These are phyloP conservation scores for Lithocarpus polystachyus DNA, from an alignment of 306 rosid genomes.

Conservation along the genomic window DNA sequence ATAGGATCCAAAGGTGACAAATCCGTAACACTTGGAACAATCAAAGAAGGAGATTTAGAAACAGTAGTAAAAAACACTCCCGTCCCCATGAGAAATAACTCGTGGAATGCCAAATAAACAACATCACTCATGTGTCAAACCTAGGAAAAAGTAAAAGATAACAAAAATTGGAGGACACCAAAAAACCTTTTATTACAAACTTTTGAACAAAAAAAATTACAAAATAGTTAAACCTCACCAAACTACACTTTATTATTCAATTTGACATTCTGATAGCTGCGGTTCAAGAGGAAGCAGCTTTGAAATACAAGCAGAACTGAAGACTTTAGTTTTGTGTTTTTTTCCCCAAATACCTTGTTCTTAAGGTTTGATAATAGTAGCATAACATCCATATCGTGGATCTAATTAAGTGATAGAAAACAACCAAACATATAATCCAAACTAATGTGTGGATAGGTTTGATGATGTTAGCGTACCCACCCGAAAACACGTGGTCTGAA, in stretches of 20 bases:
- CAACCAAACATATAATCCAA: too few species aligned
- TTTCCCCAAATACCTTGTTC: too few species aligned
- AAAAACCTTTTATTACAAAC: too few species aligned
- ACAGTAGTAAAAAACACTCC: background rate
- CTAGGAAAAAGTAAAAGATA: constrained; percentile 20
- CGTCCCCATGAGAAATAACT: constrained; percentile 17
- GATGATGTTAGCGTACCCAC: too few species aligned
- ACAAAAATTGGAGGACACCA: constrained; percentile 12
- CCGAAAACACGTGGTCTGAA: too few species aligned
- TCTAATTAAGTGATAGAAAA: too few species aligned
- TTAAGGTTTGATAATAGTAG: too few species aligned
- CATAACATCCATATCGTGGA: too few species aligned
- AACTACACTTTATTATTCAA: background rate
- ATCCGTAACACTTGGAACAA: background rate
- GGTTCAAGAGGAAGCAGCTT: background rate
- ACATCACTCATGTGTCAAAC: constrained; percentile 17
- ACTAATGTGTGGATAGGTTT: too few species aligned
- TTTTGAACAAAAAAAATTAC: too few species aligned
- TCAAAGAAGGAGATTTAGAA: background rate
- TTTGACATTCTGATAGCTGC: too few species aligned
- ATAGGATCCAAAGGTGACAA: background rate
- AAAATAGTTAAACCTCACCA: background rate
- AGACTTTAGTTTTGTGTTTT: too few species aligned
- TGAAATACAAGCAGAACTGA: background rate
- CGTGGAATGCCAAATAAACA: constrained; percentile 9